Evolutionary conservation across 768 basidiomycete species (phyloP).

Genomic region (Leccinum subgranulosum): DNA sequence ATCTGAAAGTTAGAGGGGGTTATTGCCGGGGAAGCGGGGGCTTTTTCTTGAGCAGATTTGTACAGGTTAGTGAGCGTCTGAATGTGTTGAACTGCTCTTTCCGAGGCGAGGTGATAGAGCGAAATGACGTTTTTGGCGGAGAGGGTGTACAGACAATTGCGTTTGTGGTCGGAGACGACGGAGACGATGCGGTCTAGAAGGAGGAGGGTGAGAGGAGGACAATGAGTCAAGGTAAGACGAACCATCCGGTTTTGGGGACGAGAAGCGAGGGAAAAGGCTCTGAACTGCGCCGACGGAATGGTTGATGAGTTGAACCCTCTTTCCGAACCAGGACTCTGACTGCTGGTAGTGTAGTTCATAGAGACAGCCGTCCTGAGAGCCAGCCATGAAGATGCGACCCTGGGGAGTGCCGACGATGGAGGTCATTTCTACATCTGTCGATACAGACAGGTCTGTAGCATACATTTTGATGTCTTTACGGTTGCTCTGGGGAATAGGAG

Average conservation of each 20-base stretch:
- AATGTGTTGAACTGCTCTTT: conserved; percentile 66
- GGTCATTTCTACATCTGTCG: conserved; percentile 82
- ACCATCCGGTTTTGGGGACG: conserved; percentile 66
- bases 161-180: conserved; percentile 61
- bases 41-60: conserved; percentile 77
- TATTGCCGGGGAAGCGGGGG: conserved; percentile 71
- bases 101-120: conserved; percentile 59
- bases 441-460: conserved; percentile 79
- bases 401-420: conserved; percentile 75
- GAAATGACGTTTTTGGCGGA: conserved; percentile 63
- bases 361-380: conserved; percentile 78
- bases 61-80: conserved; percentile 74
- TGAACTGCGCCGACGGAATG: conserved; percentile 78
- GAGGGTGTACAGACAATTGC: conserved; percentile 78
- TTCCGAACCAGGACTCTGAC: conserved; percentile 90
- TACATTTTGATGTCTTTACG: conserved; percentile 84
- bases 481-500: conserved; percentile 40
- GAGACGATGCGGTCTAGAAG: conserved; percentile 65
- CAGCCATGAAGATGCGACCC: conserved; percentile 91
- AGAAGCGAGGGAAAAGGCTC: conserved; percentile 76
- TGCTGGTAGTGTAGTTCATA: conserved; percentile 93
- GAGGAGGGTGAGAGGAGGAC: conserved; percentile 2
- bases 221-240: conserved; percentile 19
- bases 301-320: conserved; percentile 80
- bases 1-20: conserved; percentile 70